Conservation (phyloP, 208 protist genomes). For the Crithidia bombi region DNA sequence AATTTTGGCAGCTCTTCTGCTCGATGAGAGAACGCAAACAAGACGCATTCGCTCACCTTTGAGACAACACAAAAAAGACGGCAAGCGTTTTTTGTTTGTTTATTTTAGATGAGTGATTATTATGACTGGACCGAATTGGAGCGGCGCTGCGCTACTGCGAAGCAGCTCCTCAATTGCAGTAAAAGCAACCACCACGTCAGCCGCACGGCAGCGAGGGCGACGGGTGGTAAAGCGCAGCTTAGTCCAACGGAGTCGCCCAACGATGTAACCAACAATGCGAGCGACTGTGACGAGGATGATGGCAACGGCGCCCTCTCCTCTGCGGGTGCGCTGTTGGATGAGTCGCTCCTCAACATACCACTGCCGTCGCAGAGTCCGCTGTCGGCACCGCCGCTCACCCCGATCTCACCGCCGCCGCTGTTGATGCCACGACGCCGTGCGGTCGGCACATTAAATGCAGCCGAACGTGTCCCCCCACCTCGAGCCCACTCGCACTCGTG, state of each 20-base stretch:
- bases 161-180: too few relatives aligned
- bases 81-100: neutral
- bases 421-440: neutral
- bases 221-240: neutral
- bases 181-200: too few relatives aligned
- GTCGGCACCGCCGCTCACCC: conserved; percentile 1
- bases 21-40: too few relatives aligned
- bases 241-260: neutral
- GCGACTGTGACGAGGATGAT: neutral
- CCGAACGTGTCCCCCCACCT: too few relatives aligned
- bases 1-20: too few relatives aligned
- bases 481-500: too few relatives aligned
- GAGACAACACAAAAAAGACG: too few relatives aligned
- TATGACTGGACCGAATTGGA: neutral
- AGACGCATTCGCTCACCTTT: too few relatives aligned
- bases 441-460: too few relatives aligned
- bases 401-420: conserved; percentile 8
- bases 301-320: conserved; percentile 1
- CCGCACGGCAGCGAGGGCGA: neutral
- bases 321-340: neutral
- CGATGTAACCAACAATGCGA: neutral
- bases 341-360: neutral
- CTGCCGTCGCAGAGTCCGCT: neutral
- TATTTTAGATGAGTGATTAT: neutral
- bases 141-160: neutral